Evolutionary conservation across 1,139 yeast species (phyloP).

Genomic region (Taphrina sp.): DNA sequence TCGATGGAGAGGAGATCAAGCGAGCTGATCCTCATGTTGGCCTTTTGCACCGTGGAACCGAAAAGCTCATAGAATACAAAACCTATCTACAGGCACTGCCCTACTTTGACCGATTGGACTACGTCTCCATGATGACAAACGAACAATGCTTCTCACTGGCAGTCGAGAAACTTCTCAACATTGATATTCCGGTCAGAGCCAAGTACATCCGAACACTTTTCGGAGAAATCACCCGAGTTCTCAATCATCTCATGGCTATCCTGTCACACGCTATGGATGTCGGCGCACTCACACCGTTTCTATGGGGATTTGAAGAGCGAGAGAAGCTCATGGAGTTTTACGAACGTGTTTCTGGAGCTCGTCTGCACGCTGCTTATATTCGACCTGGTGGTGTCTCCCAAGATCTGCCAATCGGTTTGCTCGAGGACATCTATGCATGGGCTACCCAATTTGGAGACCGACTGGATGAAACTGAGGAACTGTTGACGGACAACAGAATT

Average conservation of each 20-base stretch:
- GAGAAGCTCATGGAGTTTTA: constrained; percentile 91
- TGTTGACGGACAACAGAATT: constrained; percentile 85
- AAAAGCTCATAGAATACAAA: constrained; percentile 78
- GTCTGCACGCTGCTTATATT: constrained; percentile 82
- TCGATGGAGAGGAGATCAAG: constrained; percentile 84
- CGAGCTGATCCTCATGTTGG: constrained; percentile 90
- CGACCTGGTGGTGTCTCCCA: constrained; percentile 93
- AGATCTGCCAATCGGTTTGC: constrained; percentile 79
- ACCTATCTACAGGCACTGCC: constrained; percentile 64
- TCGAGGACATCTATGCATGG: constrained; percentile 94
- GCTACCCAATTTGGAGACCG: constrained; percentile 94
- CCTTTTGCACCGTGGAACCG: constrained; percentile 82
- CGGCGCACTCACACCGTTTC: constrained; percentile 88
- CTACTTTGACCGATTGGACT: constrained; percentile 83
- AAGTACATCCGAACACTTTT: constrained; percentile 82
- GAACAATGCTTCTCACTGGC: constrained; percentile 84
- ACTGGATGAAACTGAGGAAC: constrained; percentile 85
- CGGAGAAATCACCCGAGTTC: constrained; percentile 80
- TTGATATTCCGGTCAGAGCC: constrained; percentile 81
- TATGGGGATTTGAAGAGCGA: constrained; percentile 94
- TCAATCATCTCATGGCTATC: constrained; percentile 85
- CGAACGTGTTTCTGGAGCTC: constrained; percentile 87
- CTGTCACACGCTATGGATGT: constrained; percentile 92
- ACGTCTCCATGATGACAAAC: constrained; percentile 84
- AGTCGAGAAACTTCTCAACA: constrained; percentile 77